Evolutionary conservation across 352 stramenopile species (phyloP).

Genomic region (Globisporangium emineosum): DNA sequence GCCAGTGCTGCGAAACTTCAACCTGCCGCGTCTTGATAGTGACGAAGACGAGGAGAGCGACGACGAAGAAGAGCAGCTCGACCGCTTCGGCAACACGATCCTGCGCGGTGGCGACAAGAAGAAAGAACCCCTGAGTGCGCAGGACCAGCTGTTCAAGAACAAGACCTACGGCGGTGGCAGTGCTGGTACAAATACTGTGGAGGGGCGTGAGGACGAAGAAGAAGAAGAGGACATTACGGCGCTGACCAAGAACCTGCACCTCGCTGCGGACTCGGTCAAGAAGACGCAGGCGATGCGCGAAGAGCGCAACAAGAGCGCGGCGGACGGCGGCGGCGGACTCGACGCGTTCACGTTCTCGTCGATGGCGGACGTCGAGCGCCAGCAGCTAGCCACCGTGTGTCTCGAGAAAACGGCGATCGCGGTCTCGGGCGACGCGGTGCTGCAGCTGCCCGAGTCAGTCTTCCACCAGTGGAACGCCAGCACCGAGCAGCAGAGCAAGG

Average conservation of each 20-base stretch:
- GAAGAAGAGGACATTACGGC: constrained; percentile 46
- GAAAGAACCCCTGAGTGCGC: constrained; percentile 12
- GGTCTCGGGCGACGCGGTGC: constrained; percentile 65
- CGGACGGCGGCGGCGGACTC: constrained; percentile 19
- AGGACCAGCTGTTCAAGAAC: constrained; percentile 49
- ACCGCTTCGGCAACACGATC: constrained; percentile 13
- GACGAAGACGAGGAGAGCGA: constrained; percentile 24
- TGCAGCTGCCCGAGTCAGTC: constrained; percentile 66
- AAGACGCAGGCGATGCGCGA: constrained; percentile 66
- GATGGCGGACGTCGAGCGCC: constrained; percentile 65
- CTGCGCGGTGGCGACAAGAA: constrained; percentile 9
- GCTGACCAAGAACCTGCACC: constrained; percentile 64
- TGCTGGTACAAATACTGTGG: neutral
- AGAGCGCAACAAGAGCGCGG: constrained; percentile 20
- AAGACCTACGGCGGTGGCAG: constrained; percentile 36
- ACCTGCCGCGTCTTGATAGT: constrained; percentile 22
- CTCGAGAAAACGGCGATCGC: constrained; percentile 68
- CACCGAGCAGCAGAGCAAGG: constrained; percentile 5
- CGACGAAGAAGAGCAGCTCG: constrained; percentile 24
- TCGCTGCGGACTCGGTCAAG: constrained; percentile 41
- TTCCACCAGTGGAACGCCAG: constrained; percentile 57
- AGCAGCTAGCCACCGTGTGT: constrained; percentile 61
- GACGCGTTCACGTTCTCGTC: constrained; percentile 51
- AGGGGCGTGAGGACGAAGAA: constrained; percentile 19
- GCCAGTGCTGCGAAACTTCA: constrained; percentile 21